Evolutionary conservation across 2,329 filamentous ascomycete genomes (phyloP).

Genomic region (Cytospora chrysosperma): DNA sequence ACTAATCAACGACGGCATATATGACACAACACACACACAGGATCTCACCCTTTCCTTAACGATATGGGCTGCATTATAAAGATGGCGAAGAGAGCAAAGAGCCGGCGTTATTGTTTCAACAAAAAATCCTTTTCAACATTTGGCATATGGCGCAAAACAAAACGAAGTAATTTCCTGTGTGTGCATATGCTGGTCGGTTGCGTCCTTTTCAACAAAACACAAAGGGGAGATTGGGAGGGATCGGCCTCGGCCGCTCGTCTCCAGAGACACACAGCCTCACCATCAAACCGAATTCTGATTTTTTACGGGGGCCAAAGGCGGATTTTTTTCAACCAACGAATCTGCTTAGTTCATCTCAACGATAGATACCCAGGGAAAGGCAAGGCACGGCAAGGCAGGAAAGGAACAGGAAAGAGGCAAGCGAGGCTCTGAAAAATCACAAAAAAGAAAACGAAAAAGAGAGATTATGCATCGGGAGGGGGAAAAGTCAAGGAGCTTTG

Average conservation of each 20-base stretch:
- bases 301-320: background rate
- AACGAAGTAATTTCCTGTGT: background rate
- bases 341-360: slow-evolving; percentile 27
- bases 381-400: slow-evolving; percentile 2
- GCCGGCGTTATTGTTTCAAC: slow-evolving; percentile 27
- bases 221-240: slow-evolving; percentile 4
- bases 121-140: slow-evolving; percentile 23
- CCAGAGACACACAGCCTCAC: too few relatives aligned
- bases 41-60: slow-evolving; percentile 29
- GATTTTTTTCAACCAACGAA: slow-evolving; percentile 5
- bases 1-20: slow-evolving; percentile 12
- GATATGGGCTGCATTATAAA: slow-evolving; percentile 34
- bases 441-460: slow-evolving; percentile 30
- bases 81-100: slow-evolving; percentile 27
- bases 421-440: background rate
- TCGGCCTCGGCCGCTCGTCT: too few relatives aligned
- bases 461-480: background rate
- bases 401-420: background rate
- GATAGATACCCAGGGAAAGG: slow-evolving; percentile 23
- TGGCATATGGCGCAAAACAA: slow-evolving; percentile 7
- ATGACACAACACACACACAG: slow-evolving; percentile 10
- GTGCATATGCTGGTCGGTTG: background rate
- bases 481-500: slow-evolving; percentile 12
- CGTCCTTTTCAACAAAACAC: slow-evolving; percentile 36
- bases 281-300: background rate